Evolutionary conservation across 305 asterid species (phyloP).

Genomic region (Stenogyne calaminthoides): DNA sequence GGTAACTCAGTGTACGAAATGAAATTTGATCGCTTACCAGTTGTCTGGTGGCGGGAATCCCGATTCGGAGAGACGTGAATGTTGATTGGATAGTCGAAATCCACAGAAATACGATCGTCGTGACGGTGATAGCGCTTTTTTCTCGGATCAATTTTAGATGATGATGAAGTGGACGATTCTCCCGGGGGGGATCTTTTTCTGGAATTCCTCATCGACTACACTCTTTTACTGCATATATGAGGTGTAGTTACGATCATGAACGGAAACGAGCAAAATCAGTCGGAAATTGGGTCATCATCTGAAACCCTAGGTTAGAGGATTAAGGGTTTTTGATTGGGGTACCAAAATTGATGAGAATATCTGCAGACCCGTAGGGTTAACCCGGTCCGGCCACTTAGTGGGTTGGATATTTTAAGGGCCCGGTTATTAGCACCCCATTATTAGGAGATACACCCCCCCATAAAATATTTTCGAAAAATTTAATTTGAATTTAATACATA

Average conservation of each 20-base stretch:
- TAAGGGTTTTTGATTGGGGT: neutral
- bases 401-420: no score
- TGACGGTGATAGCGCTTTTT: constrained; percentile 34
- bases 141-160: constrained; percentile 42
- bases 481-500: no score
- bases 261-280: neutral
- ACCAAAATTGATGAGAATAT: neutral
- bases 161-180: constrained; percentile 51
- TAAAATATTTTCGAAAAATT: no score
- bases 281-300: constrained; percentile 19
- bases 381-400: neutral
- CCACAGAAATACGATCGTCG: constrained; percentile 32
- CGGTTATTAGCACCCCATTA: no score
- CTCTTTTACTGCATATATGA: no score
- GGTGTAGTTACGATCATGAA: neutral
- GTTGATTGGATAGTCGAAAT: constrained; percentile 18
- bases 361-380: neutral
- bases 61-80: constrained; percentile 33
- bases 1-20: constrained; percentile 42
- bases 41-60: constrained; percentile 29
- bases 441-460: no score
- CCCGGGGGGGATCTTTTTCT: constrained; percentile 42
- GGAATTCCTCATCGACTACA: constrained; percentile 37
- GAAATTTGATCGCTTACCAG: constrained; percentile 49
- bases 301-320: constrained; percentile 31